Evolutionary conservation across 129 eudicot genomes (phyloP), one percentile per base, ranked within the genome.

Genomic region (Artemisia annua): DNA sequence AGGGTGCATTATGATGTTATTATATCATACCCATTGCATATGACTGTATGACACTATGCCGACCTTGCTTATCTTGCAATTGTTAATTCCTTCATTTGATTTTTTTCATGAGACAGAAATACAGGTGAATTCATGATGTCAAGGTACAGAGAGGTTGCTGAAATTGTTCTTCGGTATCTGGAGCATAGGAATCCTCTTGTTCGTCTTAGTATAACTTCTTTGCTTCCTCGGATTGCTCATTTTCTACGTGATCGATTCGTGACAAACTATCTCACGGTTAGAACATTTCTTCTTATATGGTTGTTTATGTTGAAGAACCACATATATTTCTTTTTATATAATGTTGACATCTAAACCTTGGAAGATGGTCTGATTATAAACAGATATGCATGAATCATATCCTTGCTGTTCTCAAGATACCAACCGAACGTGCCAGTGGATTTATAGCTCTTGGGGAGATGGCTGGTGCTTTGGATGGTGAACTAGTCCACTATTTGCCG

Each of bases 381-480:
- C 96, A 93, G 98, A 90, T 90, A 74, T 93, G 98, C 86, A 93
- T 93, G 98, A 80, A 93, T 85, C 98, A 93, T 78, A 93, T 93
- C 20, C 91, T 93, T 84, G 93, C 96, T 58, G 98, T 93, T 82
- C 96, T 93, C 48, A 90, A 87, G 83, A 85, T 84, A 82, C 98
- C 98, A 18, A 90, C 97, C 16, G 98, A 93, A 83, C 88, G 96
- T 81, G 92, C 97, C 66, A 93, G 98, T 82, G 98, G 98, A 63
- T 93, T 93, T 77, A 87, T 87, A 79, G 98, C 98, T 69, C 97
- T 93, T 68, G 98, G 98, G 71, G 98, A 93, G 91, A 93, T 93
- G 98, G 97, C 98, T 82, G 98, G 98, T 84, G 98, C 98, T 75
- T 86, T 93, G 96, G 98, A 93, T 55, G 98, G 98, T 61, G 97